Base-by-base conservation (phyloP, 169 alveolate genomes). In the Amoebophrya sp. region DNA sequence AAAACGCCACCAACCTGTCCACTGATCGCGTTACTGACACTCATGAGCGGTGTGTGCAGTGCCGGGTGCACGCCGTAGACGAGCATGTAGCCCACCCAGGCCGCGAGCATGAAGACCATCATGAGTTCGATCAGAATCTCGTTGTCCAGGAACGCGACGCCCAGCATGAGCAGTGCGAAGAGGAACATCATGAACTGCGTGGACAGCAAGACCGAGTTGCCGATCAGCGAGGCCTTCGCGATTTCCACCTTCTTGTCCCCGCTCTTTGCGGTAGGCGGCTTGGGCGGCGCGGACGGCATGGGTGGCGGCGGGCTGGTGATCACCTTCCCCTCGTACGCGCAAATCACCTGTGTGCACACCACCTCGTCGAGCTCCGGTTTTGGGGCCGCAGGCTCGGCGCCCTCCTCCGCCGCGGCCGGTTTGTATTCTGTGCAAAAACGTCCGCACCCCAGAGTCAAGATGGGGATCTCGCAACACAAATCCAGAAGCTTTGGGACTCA, bases 61-160 rank as follows among this genome's bases (percentile, higher is more conserved):
- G 98, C 97, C 18, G 98, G 98, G 23, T 96, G 92, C 53, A 96
- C 98, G 89, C 95, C 95, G 97, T 98, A 96, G 91, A 96, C 95
- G 33, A 95, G 95, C 93, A 95, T 89, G 90, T 96, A 96, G 29
- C 98, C 98, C 89, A 95, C 97, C n/a, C 93, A 93, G 40, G 95
- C 96, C 53, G 98, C 96, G 89, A 93, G 77, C 54, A 91, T 47
- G 90, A 93, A 93, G 41, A 91, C 88, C 55, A 93, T 39, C 93
- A 93, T 29, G 89, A 77, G 41, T 53, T 66, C 38, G 83, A 66
- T 66, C 83, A 66, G 83, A 25, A 66, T 66, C 18, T 66, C 83
- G 83, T 66, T 66, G 83, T 66, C 83, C 38, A 66, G 83, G 83
- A 66, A 66, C 29, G 83, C 83, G 35, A 66, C 83, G 83, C 83